Evolutionary conservation across 2,329 filamentous ascomycete species (phyloP).

Genomic region (Aspergillus tubingensis): DNA sequence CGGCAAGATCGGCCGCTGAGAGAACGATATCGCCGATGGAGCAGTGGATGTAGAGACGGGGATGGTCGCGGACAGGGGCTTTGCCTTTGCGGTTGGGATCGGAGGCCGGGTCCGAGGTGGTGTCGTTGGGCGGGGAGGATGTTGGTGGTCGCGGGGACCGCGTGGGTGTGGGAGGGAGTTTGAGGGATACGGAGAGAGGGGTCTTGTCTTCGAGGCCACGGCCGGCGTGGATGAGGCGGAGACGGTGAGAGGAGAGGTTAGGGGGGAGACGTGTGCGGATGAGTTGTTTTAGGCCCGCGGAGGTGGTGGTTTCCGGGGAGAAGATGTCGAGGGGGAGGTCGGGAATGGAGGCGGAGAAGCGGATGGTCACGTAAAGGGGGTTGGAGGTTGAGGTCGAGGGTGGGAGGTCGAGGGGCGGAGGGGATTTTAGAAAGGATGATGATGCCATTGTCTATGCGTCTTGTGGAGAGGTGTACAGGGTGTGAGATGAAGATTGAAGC

Average conservation of each 20-base stretch:
- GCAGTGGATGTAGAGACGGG: conserved; percentile 86
- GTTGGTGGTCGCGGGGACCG: conserved; percentile 35
- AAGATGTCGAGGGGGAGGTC: conserved; percentile 79
- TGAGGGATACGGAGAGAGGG: conserved; percentile 68
- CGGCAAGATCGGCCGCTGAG: conserved; percentile 66
- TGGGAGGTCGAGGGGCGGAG: conserved; percentile 6
- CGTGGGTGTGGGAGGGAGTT: conserved; percentile 59
- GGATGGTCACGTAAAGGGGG: conserved; percentile 74
- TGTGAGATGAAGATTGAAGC: no score
- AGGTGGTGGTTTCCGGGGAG: conserved; percentile 67
- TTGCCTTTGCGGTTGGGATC: conserved; percentile 64
- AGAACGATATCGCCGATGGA: conserved; percentile 78
- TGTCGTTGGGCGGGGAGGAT: conserved; percentile 22
- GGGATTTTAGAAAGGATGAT: conserved; percentile 17
- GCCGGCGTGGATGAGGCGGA: conserved; percentile 88
- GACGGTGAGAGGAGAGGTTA: conserved; percentile 65
- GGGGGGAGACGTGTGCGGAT: conserved; percentile 72
- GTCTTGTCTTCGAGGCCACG: conserved; percentile 77
- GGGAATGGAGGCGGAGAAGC: conserved; percentile 82
- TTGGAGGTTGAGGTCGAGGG: conserved; percentile 11
- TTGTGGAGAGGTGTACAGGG: background rate
- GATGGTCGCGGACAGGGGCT: conserved; percentile 54
- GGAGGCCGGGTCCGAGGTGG: conserved; percentile 14
- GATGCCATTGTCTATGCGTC: conserved; percentile 21
- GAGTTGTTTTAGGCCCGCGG: conserved; percentile 76